These are phyloP conservation scores for Hypoxylon intermedium DNA, from an alignment of 495 filamentous ascomycete species.

Conservation along the genomic window DNA sequence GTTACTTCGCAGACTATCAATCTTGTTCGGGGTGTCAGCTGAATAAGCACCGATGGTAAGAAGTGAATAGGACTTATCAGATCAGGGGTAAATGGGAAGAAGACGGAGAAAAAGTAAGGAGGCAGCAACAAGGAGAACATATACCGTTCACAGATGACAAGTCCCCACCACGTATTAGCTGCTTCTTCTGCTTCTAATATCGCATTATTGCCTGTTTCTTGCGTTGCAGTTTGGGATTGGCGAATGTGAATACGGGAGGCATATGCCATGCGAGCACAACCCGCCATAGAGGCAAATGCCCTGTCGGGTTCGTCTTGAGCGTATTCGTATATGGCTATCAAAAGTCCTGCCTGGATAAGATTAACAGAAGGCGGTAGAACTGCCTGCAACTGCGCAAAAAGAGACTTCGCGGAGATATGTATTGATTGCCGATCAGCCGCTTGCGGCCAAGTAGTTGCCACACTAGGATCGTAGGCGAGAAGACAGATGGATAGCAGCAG, in stretches of 20 bases:
- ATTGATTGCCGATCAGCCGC: constrained; percentile 35
- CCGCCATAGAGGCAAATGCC: constrained; percentile 44
- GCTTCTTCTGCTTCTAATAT: constrained; percentile 39
- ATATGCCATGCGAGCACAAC: constrained; percentile 42
- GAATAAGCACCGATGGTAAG: no score
- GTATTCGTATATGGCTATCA: constrained; percentile 34
- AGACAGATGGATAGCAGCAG: constrained; percentile 48
- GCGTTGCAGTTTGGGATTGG: neutral
- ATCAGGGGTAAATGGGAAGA: neutral
- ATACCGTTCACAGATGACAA: constrained; percentile 45
- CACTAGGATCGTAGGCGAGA: no score
- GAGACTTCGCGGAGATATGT: constrained; percentile 44
- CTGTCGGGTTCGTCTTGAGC: constrained; percentile 38
- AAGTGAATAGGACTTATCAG: no score
- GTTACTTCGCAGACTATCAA: constrained; percentile 17
- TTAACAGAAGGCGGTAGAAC: constrained; percentile 36
- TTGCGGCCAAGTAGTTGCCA: no score
- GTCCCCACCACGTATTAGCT: constrained; percentile 47
- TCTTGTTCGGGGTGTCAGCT: constrained; percentile 2
- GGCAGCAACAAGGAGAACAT: constrained; percentile 13
- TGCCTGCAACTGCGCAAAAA: constrained; percentile 47
- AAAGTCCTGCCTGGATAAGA: constrained; percentile 45
- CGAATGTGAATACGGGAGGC: constrained; percentile 30
- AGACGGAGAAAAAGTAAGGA: neutral
- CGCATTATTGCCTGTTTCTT: neutral